A percentile compares a stretch with the other conserved stretches of the same genome.
Conservation (phyloP, 2,329 filamentous ascomycete species). For the Macroventuria anomochaeta region DNA sequence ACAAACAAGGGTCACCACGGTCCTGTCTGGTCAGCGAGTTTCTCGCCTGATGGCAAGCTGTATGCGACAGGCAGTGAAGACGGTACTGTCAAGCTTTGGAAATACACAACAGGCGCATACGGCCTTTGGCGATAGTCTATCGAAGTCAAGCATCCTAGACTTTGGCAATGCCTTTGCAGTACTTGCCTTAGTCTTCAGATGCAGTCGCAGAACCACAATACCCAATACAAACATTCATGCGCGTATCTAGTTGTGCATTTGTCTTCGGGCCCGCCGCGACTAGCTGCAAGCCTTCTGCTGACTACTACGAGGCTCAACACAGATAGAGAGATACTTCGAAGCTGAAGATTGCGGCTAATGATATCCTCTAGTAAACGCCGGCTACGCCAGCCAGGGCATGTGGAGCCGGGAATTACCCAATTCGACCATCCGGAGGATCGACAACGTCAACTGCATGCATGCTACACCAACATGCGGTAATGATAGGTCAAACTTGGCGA, state of each 20-base stretch:
- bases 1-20: conserved; percentile 97
- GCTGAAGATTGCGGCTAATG: conserved; percentile 4
- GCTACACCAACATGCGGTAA: conserved; percentile 11
- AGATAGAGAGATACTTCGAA: not conserved
- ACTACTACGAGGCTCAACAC: not conserved
- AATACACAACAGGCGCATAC: conserved; percentile 69
- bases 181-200: not conserved
- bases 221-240: conserved; percentile 1
- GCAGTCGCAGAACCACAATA: not conserved
- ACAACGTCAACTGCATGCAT: conserved; percentile 24
- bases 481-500: conserved; percentile 25
- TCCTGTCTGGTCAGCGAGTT: conserved; percentile 94
- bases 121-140: conserved; percentile 65
- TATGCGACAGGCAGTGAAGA: conserved; percentile 98
- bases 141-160: not conserved
- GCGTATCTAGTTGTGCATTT: not conserved
- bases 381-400: conserved; percentile 19
- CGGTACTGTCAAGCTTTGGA: conserved; percentile 93
- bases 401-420: conserved; percentile 28
- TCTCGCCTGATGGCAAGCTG: conserved; percentile 92
- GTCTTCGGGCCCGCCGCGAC: not conserved
- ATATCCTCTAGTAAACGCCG: conserved; percentile 1
- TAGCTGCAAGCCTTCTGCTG: not conserved
- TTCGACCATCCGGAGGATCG: conserved; percentile 33
- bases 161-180: not conserved